Base-by-base conservation (phyloP, 2,329 filamentous ascomycete species). In the Emmonsia crescens region DNA sequence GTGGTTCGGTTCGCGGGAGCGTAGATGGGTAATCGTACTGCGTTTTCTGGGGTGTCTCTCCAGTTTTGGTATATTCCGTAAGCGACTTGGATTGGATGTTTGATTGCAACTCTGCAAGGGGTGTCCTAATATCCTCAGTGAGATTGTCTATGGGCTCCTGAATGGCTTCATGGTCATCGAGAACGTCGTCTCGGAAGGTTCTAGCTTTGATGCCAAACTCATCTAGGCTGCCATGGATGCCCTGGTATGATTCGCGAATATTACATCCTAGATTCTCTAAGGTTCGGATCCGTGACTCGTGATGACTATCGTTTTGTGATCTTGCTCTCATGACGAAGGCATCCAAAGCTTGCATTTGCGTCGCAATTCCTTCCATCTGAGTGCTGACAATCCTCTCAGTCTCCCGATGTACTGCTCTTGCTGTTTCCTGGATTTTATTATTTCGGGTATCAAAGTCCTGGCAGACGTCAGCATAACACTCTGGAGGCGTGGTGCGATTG, bases 321-420 rank as follows among this genome's bases (percentile, higher is more conserved):
- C 87, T 85, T 57, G 95, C 91, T 38, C 89, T 86, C 38, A 87
- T 83, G 46, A 97, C 91, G 68, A 96, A 96, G 66, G 93, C 89
- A 69, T 97, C 93, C 8, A 99, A 82, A 1, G 90, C 89, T 61
- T 86, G 84, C 83, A 99, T 92, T 74, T 97, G 91, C n/a, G 81
- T 83, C 64, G 89, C 87, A 71, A 99, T 88, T 67, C 96, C 89
- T 61, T 84, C 82, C 77, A 95, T 89, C 76, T 99, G 94, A 62
- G 89, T 87, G 69, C 93, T 89, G 14, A 97, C 92, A 62, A 95
- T 93, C 6, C 87, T 87, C 36, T 96, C 85, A 0, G 93, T 96
- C 75, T 96, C 89, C 40, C 89, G 88, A 67, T 99, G 92, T 1
- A 97, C 91, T 2, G 89, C 89, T 68, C 89, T 88, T 0, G 93